phyloP scores from a whole-genome alignment of 371 early-diverging fungal species.

The Dinochytrium kinnereticum region DNA sequence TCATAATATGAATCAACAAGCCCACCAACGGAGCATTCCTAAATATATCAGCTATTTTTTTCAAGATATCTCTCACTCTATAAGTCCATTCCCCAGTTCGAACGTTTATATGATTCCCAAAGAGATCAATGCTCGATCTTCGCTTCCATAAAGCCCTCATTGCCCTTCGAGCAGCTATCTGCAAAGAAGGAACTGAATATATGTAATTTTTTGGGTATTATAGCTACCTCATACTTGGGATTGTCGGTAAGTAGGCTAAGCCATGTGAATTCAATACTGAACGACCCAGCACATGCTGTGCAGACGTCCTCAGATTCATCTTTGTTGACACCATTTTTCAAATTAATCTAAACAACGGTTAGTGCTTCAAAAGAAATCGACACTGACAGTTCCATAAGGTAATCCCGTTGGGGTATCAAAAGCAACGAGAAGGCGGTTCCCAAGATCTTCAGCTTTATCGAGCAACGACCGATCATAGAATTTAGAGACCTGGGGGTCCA shows the following conservation, averaged over 20 bases:
- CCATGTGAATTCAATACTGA: slow-evolving; percentile 43
- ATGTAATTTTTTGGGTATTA: not conserved
- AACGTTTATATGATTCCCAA: slow-evolving; percentile 42
- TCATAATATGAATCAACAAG: slow-evolving; percentile 46
- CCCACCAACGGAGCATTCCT: slow-evolving; percentile 41
- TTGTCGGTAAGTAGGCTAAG: slow-evolving; percentile 33
- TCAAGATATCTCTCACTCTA: too few species aligned
- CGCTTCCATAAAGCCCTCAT: slow-evolving; percentile 33
- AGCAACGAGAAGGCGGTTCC: slow-evolving; percentile 27
- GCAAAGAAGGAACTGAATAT: not conserved
- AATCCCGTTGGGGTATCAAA: slow-evolving; percentile 45
- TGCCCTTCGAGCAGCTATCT: slow-evolving; percentile 33
- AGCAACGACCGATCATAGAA: slow-evolving; percentile 33
- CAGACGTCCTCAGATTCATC: slow-evolving; percentile 37
- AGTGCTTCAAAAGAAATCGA: too few species aligned
- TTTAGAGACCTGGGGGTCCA: slow-evolving; percentile 10
- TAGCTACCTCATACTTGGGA: slow-evolving; percentile 34
- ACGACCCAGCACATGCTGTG: slow-evolving; percentile 42
- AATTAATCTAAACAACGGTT: slow-evolving; percentile 26
- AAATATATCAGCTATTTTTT: too few species aligned
- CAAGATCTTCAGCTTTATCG: slow-evolving; percentile 31
- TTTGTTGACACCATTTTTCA: slow-evolving; percentile 28
- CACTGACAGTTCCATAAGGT: slow-evolving; percentile 37
- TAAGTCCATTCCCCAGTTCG: slow-evolving; percentile 35
- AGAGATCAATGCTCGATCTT: slow-evolving; percentile 29